phyloP scores from a whole-genome alignment of 352 stramenopile genomes.

The Globisporangium paddicum region DNA sequence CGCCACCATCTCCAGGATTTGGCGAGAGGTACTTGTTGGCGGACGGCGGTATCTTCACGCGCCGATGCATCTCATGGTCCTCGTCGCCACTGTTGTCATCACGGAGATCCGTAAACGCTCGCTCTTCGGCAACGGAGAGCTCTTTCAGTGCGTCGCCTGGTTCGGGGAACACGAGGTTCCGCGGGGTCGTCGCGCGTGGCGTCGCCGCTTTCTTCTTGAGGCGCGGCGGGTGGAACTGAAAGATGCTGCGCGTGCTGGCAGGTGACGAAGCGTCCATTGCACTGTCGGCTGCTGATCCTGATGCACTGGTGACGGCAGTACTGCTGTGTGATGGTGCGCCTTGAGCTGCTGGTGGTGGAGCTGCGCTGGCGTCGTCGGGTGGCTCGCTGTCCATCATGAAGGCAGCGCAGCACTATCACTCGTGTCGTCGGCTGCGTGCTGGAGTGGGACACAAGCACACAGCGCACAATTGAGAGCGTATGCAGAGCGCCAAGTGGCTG shows the following conservation, averaged over 20 bases:
- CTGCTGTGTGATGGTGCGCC: not conserved
- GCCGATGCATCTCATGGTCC: slow-evolving; percentile 7
- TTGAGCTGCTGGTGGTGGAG: not conserved
- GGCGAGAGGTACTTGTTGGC: slow-evolving; percentile 9
- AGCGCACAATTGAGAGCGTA: not conserved
- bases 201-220: slow-evolving; percentile 16
- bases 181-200: slow-evolving; percentile 20
- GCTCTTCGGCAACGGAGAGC: slow-evolving; percentile 2
- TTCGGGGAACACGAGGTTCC: slow-evolving; percentile 35
- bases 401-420: not conserved
- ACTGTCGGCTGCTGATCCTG: not conserved
- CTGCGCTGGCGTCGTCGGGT: not conserved
- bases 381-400: not conserved
- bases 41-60: not conserved
- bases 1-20: not conserved
- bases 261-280: not conserved
- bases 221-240: not conserved
- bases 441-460: not conserved
- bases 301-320: too few relatives aligned
- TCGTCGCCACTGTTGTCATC: not conserved
- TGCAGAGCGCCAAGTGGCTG: not conserved
- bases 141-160: slow-evolving; percentile 13
- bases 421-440: not conserved
- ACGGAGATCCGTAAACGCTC: not conserved
- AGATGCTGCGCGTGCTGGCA: not conserved